phyloP scores from a whole-genome alignment of 1,284 basidiomycete species.

The Leccinum subfulvum region DNA sequence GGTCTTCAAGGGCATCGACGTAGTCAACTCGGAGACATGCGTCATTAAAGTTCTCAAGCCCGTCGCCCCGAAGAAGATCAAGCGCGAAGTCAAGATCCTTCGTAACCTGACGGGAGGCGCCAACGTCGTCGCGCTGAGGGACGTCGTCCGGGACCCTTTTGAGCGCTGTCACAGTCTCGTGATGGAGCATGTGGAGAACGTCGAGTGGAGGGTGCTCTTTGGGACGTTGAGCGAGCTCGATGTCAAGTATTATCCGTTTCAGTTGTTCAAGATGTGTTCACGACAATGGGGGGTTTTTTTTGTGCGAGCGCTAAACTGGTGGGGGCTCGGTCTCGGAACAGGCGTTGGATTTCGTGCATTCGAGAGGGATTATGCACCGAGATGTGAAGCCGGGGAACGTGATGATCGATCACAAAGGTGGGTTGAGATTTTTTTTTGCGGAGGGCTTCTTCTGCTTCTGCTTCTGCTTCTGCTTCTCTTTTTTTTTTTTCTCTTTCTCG shows the following conservation, averaged over 20 bases:
- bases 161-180: slow-evolving; percentile 82
- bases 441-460: too few relatives aligned
- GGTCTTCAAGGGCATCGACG: slow-evolving; percentile 87
- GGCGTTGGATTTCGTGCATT: slow-evolving; percentile 88
- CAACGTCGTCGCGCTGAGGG: slow-evolving; percentile 80
- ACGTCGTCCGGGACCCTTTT: slow-evolving; percentile 77
- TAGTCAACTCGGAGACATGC: slow-evolving; percentile 75
- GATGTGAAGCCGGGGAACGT: slow-evolving; percentile 92
- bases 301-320: not conserved
- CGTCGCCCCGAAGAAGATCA: slow-evolving; percentile 91
- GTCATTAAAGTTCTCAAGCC: slow-evolving; percentile 92
- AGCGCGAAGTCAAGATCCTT: slow-evolving; percentile 89
- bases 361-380: slow-evolving; percentile 87
- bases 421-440: slow-evolving; percentile 12
- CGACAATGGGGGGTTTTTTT: not conserved
- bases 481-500: not conserved
- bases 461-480: not conserved
- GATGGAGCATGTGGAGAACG: slow-evolving; percentile 83
- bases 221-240: slow-evolving; percentile 76
- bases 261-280: slow-evolving; percentile 68
- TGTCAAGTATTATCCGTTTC: slow-evolving; percentile 83
- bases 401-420: slow-evolving; percentile 86
- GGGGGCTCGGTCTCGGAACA: slow-evolving; percentile 24
- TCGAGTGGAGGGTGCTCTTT: slow-evolving; percentile 83
- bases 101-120: slow-evolving; percentile 85